A percentile compares a stretch with the other conserved stretches of the same genome.
These are phyloP conservation scores for Microdochium trichocladiopsis DNA, from an alignment of 2,329 filamentous ascomycete genomes.

Conservation along the genomic window DNA sequence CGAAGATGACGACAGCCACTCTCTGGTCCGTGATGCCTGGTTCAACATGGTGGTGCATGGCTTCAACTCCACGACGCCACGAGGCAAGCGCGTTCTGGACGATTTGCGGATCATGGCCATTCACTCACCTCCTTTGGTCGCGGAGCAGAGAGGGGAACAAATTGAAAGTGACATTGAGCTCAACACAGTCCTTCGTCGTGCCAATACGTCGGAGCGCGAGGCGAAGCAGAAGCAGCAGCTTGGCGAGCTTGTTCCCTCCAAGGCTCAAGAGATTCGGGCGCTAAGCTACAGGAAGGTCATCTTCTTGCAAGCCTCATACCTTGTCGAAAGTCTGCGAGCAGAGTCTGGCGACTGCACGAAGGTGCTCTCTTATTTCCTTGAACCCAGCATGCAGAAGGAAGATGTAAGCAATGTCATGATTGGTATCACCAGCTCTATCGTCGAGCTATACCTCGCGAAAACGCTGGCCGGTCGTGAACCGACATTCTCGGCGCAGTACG, in stretches of 20 bases:
- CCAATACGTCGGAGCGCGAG: constrained; percentile 73
- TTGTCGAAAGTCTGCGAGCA: constrained; percentile 84
- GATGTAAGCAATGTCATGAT: constrained; percentile 61
- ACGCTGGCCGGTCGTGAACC: constrained; percentile 65
- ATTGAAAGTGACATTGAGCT: constrained; percentile 95
- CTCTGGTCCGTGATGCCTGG: constrained; percentile 84
- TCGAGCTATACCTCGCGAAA: constrained; percentile 73
- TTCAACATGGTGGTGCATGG: constrained; percentile 97
- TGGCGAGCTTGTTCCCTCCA: constrained; percentile 64
- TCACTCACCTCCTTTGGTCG: constrained; percentile 79
- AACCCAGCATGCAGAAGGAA: constrained; percentile 68
- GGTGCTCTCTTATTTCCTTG: constrained; percentile 86
- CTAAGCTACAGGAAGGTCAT: constrained; percentile 87
- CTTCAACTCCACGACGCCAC: constrained; percentile 67
- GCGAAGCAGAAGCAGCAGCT: constrained; percentile 75
- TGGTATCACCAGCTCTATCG: constrained; percentile 56
- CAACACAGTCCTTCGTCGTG: constrained; percentile 85
- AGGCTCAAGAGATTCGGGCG: constrained; percentile 69
- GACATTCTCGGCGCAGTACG: constrained; percentile 81
- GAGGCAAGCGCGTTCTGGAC: constrained; percentile 64
- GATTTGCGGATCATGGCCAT: constrained; percentile 81
- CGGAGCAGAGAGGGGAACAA: constrained; percentile 82
- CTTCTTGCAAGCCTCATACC: constrained; percentile 82
- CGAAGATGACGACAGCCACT: constrained; percentile 62
- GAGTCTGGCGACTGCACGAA: constrained; percentile 85